Base-by-base conservation (phyloP, 768 basidiomycete genomes). In the Agaricus sinodeliciosus region DNA sequence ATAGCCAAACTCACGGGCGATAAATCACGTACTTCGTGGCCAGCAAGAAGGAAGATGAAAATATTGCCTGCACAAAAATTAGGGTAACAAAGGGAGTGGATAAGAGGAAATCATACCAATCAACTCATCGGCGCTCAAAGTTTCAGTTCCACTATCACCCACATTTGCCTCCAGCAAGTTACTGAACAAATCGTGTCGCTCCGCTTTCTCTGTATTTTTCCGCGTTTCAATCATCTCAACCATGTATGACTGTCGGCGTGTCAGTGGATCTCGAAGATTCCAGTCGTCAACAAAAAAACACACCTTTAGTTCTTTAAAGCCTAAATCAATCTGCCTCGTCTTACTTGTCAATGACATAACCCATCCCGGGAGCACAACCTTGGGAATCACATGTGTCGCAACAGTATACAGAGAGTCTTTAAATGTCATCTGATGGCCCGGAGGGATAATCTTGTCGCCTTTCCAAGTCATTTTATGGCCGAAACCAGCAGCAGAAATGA, bases 401-500 rank as follows among this genome's bases (percentile, higher is more conserved):
- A 76, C 73, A 13, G 65, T 63, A 48, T 74, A 74, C 28, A 81
- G 63, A 9, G 79, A 71, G 28, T 74, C 64, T 54, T 75, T 76
- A 66, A 78, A 80, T n/a, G 75, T 65, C 61, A 80, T 64, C 19
- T 63, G 54, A 58, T 82, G 78, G 5, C 76, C 75, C 0, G 66
- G 56, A 2, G 78, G 73, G 8, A 63, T 51, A 2, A 67, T 57
- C 2, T 55, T 58, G 7, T 69, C 68, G 31, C 77, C 76, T 27
- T 65, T 65, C 79, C 77, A 81, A 1, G 74, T 71, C 42, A 80
- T 71, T 42, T 62, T 63, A 27, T 72, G 70, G 2, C 81, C 81
- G 58, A 82, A 84, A 4, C 78, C 80, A 54, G 81, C 81, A 2
- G 69, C 72, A 27, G 79, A 70, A 48, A 82, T 79, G 34, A 80